Evolutionary conservation across 768 basidiomycete species (phyloP).

Genomic region (Antrodiella citrinella): DNA sequence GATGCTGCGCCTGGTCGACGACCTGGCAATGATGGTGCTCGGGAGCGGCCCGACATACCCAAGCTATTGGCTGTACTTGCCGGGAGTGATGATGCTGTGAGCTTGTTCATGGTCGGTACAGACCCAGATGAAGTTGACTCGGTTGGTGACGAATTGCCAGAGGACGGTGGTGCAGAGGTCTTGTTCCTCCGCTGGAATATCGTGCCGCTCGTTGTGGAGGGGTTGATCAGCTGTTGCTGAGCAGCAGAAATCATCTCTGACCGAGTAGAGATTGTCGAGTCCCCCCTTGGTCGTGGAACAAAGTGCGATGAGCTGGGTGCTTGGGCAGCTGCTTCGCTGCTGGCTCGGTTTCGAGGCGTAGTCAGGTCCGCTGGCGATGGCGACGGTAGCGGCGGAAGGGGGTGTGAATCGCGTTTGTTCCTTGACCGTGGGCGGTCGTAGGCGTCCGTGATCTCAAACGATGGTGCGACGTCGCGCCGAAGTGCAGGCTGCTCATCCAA

Average conservation of each 20-base stretch:
- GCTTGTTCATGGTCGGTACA: constrained; percentile 20
- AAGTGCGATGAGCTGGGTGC: constrained; percentile 40
- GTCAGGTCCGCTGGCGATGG: constrained; percentile 19
- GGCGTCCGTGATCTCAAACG: background rate
- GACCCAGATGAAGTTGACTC: constrained; percentile 30
- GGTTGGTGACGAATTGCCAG: constrained; percentile 28
- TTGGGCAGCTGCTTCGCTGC: constrained; percentile 27
- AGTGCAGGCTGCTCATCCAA: background rate
- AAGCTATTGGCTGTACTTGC: constrained; percentile 29
- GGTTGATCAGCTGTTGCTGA: constrained; percentile 41
- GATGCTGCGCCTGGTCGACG: constrained; percentile 54
- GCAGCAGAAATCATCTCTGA: constrained; percentile 23
- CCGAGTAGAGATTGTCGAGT: constrained; percentile 34
- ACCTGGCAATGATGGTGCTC: constrained; percentile 75
- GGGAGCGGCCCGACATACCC: constrained; percentile 35
- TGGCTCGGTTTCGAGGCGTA: constrained; percentile 11
- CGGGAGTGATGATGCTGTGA: constrained; percentile 31
- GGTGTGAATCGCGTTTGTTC: constrained; percentile 41
- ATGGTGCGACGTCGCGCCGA: constrained; percentile 1
- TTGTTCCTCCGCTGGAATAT: constrained; percentile 65
- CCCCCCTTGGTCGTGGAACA: constrained; percentile 47
- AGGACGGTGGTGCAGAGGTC: constrained; percentile 49
- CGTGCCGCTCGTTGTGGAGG: constrained; percentile 52
- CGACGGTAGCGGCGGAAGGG: constrained; percentile 59
- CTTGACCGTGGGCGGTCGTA: constrained; percentile 1